phyloP scores from a whole-genome alignment of 2,329 filamentous ascomycete genomes.

The Aspergillus luchuensis region DNA sequence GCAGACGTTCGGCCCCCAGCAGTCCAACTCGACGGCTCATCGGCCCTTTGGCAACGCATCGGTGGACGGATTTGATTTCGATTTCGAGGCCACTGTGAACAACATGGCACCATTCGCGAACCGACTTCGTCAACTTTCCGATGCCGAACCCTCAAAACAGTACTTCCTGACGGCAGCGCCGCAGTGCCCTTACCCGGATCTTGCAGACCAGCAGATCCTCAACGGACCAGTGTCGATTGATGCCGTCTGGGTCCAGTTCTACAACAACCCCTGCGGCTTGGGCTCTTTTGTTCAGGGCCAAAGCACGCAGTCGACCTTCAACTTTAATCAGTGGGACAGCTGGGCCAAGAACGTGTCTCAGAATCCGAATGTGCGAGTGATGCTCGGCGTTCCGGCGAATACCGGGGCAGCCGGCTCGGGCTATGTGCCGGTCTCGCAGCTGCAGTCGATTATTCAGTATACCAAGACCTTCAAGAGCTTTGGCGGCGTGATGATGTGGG shows the following conservation, averaged over 20 bases:
- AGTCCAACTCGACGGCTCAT: slow-evolving; percentile 40
- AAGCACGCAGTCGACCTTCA: slow-evolving; percentile 56
- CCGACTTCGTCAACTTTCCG: slow-evolving; percentile 59
- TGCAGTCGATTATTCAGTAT: slow-evolving; percentile 57
- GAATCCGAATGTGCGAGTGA: slow-evolving; percentile 63
- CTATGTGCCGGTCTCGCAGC: slow-evolving; percentile 53
- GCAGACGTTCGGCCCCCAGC: slow-evolving; percentile 67
- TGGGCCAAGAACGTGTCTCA: slow-evolving; percentile 62
- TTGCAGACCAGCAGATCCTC: slow-evolving; percentile 60
- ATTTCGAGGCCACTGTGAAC: slow-evolving; percentile 64
- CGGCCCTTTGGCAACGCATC: slow-evolving; percentile 68
- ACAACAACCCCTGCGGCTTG: slow-evolving; percentile 69
- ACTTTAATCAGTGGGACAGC: slow-evolving; percentile 65
- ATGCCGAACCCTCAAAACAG: slow-evolving; percentile 52
- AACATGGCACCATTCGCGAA: slow-evolving; percentile 65
- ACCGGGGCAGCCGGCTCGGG: slow-evolving; percentile 57
- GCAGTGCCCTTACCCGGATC: slow-evolving; percentile 68
- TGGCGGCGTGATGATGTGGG: slow-evolving; percentile 71
- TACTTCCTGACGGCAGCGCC: slow-evolving; percentile 67
- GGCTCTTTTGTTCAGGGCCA: slow-evolving; percentile 52
- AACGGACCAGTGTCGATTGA: slow-evolving; percentile 59
- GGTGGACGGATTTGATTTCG: slow-evolving; percentile 76
- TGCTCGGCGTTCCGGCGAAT: slow-evolving; percentile 63
- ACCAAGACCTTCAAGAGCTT: slow-evolving; percentile 60
- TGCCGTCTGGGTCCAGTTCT: slow-evolving; percentile 66